Evolutionary conservation across 805 yeast species (phyloP), one percentile per base, ranked within the genome.

Genomic region (Myxozyma melibiosi): DNA sequence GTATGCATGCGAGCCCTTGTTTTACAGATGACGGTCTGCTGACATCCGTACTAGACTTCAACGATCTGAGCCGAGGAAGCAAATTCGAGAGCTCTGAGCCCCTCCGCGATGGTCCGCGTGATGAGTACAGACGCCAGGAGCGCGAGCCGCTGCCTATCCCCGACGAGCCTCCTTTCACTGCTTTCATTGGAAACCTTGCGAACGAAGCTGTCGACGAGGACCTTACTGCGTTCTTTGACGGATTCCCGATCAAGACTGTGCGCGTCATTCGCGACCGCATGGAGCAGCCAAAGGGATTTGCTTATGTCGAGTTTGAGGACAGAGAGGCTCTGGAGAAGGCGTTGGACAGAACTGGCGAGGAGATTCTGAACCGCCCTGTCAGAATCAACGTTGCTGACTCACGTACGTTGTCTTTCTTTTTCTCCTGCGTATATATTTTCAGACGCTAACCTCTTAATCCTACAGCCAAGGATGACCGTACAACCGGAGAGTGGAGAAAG

Each of bases 161-260:
- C 44, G 92, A 90, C 67, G 80, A 76, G 51, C 90, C 97, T 18
- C 99, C 99, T 53, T 94, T 74, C 79, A 86, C 88, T 68, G 97
- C 96, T n/a, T 83, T 89, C 71, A 79, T 92, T 65, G 82, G 83
- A 70, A 90, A 91, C 75, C 81, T 94, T 69, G 89, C 96, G 58
- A 86, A 88, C 84, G 91, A 87, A 57, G 80, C 82, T 43, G 73
- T 77, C 45, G 97, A 92, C 72, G 83, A 78, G 35, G 81, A 78
- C 51, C 51, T 76, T 25, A 57, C 62, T 28, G 70, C 66, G 25
- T 68, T 70, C 56, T 73, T 75, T 56, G 64, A 50, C 14, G 75
- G 78, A 22, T 72, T 72, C 37, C 76, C 71, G 52, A 81, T 88
- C 55, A 74, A 77, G 44, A 85, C 83, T 53, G 78, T 90, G 61